Evolutionary conservation across 257 asterid genomes (phyloP).

Genomic region (Craterostigma plantagineum): DNA sequence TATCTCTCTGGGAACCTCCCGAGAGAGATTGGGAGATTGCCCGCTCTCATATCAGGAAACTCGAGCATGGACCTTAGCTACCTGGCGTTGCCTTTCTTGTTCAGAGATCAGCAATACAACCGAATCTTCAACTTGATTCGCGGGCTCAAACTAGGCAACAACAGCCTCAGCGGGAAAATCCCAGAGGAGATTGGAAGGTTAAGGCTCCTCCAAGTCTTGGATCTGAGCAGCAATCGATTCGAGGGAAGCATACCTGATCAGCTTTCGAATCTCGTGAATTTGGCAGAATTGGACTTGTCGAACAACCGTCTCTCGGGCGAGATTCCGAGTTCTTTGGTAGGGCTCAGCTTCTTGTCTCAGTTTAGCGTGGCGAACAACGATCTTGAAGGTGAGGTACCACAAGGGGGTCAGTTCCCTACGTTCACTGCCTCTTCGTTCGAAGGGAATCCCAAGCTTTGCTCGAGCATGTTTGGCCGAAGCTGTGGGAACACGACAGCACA

Average conservation of each 20-base stretch:
- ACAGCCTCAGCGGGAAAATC: constrained; percentile 26
- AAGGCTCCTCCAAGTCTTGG: constrained; percentile 24
- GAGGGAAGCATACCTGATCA: constrained; percentile 24
- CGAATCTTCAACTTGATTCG: constrained; percentile 29
- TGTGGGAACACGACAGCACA: constrained; percentile 7
- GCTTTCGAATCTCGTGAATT: constrained; percentile 20
- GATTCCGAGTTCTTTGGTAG: constrained; percentile 24
- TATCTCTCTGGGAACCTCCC: constrained; percentile 21
- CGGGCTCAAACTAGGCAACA: constrained; percentile 22
- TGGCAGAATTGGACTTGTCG: constrained; percentile 26
- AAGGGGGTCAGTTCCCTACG: constrained; percentile 36
- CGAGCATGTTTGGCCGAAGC: constrained; percentile 6
- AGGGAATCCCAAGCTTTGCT: constrained; percentile 38
- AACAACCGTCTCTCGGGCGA: constrained; percentile 22
- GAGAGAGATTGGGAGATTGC: constrained; percentile 14
- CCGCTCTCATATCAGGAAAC: constrained; percentile 20
- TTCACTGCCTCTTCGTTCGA: constrained; percentile 17
- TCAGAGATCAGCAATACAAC: constrained; percentile 20
- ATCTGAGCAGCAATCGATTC: constrained; percentile 22
- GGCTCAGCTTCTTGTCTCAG: constrained; percentile 28
- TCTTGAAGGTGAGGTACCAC: constrained; percentile 33
- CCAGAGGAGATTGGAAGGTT: constrained; percentile 26
- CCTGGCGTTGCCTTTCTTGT: constrained; percentile 25
- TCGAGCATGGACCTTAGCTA: constrained; percentile 20
- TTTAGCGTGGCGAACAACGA: constrained; percentile 34